Evolutionary conservation across 2,329 filamentous ascomycete species (phyloP), one percentile per base, ranked within the genome.

Genomic region (Trichocomaceae sp.): DNA sequence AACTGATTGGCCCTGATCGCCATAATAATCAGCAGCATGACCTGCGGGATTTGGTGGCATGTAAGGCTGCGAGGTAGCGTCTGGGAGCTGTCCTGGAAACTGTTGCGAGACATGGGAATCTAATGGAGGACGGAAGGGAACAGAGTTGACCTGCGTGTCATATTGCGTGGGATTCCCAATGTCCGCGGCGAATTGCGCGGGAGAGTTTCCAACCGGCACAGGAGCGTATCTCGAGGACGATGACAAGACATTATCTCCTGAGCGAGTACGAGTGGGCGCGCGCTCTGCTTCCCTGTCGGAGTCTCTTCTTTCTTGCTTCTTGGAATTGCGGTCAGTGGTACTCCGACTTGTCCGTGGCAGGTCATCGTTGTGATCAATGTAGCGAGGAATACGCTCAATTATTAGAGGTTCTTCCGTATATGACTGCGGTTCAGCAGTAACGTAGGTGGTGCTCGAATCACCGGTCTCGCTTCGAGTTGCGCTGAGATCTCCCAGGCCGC

Each of bases 1-100:
- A 2, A 85, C 82, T 17, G 80, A 83, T 63, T 84, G 72, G 10
- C 82, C 83, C 61, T 82, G 77, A 63, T 85, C 83, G 44, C 78
- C 76, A 64, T 85, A 85, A 65, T 83, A 85, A 33, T 83, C 81
- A 15, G 83, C 77, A 5, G 81, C 81, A 35, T 75, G 73, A 31
- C 82, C 83, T 52, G 76, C 75, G 19, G 75, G 72, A 41, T 74
- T 65, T 54, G 71, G 69, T 52, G 76, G 75, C 52, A 72, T 68
- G 61, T 76, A 79, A 44, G 79, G 74, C 48, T 70, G 65, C 9
- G 78, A 61, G 57, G 69, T 76, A 10, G 71, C 66, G 3, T 39
- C 41, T 42, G 55, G 51, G 5, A 66, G 58, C 15, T 79, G 81
- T 48, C 80, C 80, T 5, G 81, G 81, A 60, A 84, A 84, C 61